phyloP scores from a whole-genome alignment of 2,329 filamentous ascomycete genomes.

The Botrytis medusae region DNA sequence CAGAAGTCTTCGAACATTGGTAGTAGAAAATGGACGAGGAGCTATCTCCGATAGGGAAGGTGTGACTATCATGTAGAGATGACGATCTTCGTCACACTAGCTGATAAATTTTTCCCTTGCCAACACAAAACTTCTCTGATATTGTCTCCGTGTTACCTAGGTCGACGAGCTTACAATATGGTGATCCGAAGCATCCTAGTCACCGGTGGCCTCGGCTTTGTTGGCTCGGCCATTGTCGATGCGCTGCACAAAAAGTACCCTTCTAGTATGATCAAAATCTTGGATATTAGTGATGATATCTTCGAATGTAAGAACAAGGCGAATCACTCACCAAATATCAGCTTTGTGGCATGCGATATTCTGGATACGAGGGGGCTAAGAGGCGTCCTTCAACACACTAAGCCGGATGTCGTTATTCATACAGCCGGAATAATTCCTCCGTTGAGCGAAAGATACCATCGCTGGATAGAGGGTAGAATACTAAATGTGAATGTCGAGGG shows the following conservation, averaged over 20 bases:
- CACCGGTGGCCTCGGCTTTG: conserved; percentile 13
- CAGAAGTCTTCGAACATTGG: not conserved
- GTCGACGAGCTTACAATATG: not conserved
- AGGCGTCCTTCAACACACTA: not conserved
- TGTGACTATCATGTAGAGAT: not conserved
- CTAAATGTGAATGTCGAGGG: conserved; percentile 12
- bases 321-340: not conserved
- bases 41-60: not conserved
- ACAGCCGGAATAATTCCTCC: conserved; percentile 15
- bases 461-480: not conserved
- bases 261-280: not conserved
- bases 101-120: not conserved
- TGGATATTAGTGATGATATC: not conserved
- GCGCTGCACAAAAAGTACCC: conserved; percentile 6
- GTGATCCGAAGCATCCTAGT: conserved; percentile 1
- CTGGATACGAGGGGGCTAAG: not conserved
- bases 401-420: conserved; percentile 11
- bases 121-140: not conserved
- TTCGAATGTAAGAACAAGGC: not conserved
- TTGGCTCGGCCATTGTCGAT: conserved; percentile 11
- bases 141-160: not conserved
- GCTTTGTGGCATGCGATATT: not conserved
- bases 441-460: conserved; percentile 15
- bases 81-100: not conserved
- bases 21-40: not conserved